Base-by-base conservation (phyloP, 2,329 filamentous ascomycete species). In the Raffaelea albimanens region DNA sequence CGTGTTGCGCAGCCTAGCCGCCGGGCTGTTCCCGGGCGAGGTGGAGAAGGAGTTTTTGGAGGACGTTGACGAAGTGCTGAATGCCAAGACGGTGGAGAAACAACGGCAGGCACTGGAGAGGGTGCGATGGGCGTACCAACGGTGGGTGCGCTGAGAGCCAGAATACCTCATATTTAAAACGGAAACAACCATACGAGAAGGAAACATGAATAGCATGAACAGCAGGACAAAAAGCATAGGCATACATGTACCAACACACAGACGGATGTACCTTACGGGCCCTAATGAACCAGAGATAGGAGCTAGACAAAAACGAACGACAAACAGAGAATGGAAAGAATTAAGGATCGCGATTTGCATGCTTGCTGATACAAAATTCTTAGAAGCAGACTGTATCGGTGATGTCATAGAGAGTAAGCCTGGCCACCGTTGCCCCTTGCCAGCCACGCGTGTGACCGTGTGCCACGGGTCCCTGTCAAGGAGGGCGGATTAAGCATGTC, bases 81-180 rank as follows among this genome's bases (percentile, higher is more conserved):
- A 95, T 60, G 81, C 91, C 54, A 83, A 81, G 56, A 87, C 88
- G 3, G 76, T 95, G 45, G 77, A 82, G 57, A 76, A 82, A 56
- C 91, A 97, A 69, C 74, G 82, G 50, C 83, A 80, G 61, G 85
- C 91, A 40, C 68, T 95, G 46, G 80, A 90, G 57, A 76, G 93
- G 50, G 88, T 97, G 56, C 76, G 87, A 53, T 97, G 93, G 91
- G 85, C 85, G 4, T 97, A 96, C 69, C 79, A 79, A 2, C 83
- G 82, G 61, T 96, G 85, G 84, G 61, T 87, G 45, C 66, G 49
- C 8, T 55, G 23, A 43, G 25, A 3, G 9, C n/a, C n/a, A n/a
- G n/a, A n/a, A n/a, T n/a, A n/a, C n/a, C n/a, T n/a, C 11, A 18
- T 13, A 16, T 1, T 10, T 13, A 21, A 5, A 19, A 44, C 5